phyloP scores from a whole-genome alignment of 768 basidiomycete genomes.

The Suillus tomentosus region DNA sequence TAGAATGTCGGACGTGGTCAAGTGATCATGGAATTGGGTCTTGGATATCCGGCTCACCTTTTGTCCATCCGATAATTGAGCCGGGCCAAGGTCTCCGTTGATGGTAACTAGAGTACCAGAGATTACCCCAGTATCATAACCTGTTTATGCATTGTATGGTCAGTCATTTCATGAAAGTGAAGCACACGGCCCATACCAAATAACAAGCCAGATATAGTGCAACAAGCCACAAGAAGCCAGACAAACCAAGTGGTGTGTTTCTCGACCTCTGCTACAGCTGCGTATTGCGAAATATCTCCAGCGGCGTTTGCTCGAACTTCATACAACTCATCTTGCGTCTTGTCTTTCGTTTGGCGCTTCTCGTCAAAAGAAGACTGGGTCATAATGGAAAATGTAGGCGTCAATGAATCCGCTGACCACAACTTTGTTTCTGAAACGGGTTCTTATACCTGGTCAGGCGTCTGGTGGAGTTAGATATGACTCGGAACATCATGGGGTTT shows the following conservation, averaged over 20 bases:
- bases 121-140: slow-evolving; percentile 82
- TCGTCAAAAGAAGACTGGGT: background rate
- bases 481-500: background rate
- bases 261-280: slow-evolving; percentile 64
- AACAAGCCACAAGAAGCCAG: slow-evolving; percentile 73
- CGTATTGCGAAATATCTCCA: slow-evolving; percentile 61
- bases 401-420: too few relatives aligned
- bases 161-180: slow-evolving; percentile 4
- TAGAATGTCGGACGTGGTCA: slow-evolving; percentile 26
- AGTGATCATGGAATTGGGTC: background rate
- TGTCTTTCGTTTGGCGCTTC: slow-evolving; percentile 11
- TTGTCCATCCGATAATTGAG: slow-evolving; percentile 57
- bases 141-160: slow-evolving; percentile 34
- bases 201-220: slow-evolving; percentile 74
- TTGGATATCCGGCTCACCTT: slow-evolving; percentile 43
- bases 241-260: slow-evolving; percentile 72
- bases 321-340: slow-evolving; percentile 15
- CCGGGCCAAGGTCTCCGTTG: slow-evolving; percentile 62
- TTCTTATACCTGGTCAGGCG: slow-evolving; percentile 1
- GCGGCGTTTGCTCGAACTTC: slow-evolving; percentile 16
- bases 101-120: slow-evolving; percentile 82
- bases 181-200: slow-evolving; percentile 54
- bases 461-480: background rate
- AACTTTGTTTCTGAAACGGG: background rate
- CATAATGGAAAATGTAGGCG: background rate